Evolutionary conservation across 2,329 filamentous ascomycete species (phyloP).

Genomic region (Colletotrichum camelliae): DNA sequence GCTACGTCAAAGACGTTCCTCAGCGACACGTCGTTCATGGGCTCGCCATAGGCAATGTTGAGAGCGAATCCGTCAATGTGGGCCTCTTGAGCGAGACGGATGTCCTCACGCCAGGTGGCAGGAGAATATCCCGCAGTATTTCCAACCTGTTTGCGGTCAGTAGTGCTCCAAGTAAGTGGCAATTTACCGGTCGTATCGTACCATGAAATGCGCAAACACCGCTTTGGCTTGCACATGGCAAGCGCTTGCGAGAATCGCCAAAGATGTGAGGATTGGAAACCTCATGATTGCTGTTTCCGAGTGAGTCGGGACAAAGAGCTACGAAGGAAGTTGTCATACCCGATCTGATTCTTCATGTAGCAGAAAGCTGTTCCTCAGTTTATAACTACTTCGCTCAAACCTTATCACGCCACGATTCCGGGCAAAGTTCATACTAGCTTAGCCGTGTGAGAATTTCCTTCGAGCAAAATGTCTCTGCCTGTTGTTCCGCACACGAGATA

Average conservation of each 20-base stretch:
- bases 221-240: not conserved
- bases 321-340: rapidly evolving
- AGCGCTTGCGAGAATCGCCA: not conserved
- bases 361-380: not conserved
- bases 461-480: not conserved
- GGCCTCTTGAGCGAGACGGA: constrained; percentile 4
- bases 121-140: constrained; percentile 17
- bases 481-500: not conserved
- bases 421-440: not conserved
- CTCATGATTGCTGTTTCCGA: not conserved
- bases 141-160: not conserved
- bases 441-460: rapidly evolving
- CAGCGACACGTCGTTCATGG: constrained; percentile 13
- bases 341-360: not conserved
- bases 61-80: constrained; percentile 17
- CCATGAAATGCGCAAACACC: constrained; percentile 1
- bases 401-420: rapidly evolving
- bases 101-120: constrained; percentile 32
- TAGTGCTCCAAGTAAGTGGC: not conserved
- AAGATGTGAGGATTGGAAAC: not conserved
- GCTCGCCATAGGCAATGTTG: constrained; percentile 6
- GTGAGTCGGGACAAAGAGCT: not conserved
- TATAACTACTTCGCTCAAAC: not conserved
- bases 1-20: not conserved
- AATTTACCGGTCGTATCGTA: rapidly evolving